Percentiles rank a stretch among this genome's conserved stretches.
Evolutionary conservation across 352 stramenopile genomes (phyloP).

Genomic region (Phytophthora parvispora): DNA sequence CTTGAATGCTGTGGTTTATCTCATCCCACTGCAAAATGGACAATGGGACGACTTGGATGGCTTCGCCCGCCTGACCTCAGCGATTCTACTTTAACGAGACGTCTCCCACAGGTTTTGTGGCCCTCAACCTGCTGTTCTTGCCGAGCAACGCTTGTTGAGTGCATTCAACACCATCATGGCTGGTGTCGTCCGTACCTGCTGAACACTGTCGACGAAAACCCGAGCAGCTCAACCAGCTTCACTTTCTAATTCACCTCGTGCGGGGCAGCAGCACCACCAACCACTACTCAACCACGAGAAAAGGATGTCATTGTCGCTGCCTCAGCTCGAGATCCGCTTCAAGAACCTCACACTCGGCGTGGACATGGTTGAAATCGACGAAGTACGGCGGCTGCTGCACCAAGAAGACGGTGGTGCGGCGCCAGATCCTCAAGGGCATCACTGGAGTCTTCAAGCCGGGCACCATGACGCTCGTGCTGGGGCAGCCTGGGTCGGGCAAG

Average conservation of each 20-base stretch:
- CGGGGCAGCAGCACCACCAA: no score
- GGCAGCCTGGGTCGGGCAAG: conserved; percentile 26
- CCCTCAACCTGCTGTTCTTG: no score
- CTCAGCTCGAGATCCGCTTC: conserved; percentile 31
- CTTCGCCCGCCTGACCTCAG: conserved; percentile 1
- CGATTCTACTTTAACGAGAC: not conserved
- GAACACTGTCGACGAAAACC: not conserved
- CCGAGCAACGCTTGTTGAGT: not conserved
- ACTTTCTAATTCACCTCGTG: conserved; percentile 14
- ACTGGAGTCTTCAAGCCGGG: conserved; percentile 43
- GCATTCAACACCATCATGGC: not conserved
- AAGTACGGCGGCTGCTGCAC: conserved; percentile 17
- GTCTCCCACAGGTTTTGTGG: not conserved
- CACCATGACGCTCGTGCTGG: conserved; percentile 27
- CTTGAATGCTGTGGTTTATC: not conserved
- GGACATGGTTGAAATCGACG: conserved; percentile 20
- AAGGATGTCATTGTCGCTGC: no score
- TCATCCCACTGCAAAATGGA: conserved; percentile 21
- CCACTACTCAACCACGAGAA: not conserved
- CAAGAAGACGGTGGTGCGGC: conserved; percentile 24
- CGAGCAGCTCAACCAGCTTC: not conserved
- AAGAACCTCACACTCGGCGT: conserved; percentile 35
- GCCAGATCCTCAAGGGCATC: conserved; percentile 23
- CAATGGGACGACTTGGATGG: conserved; percentile 8
- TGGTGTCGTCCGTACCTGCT: no score